These are phyloP conservation scores for Cyclospora cayetanensis DNA, from an alignment of 169 alveolate genomes.

Conservation along the genomic window DNA sequence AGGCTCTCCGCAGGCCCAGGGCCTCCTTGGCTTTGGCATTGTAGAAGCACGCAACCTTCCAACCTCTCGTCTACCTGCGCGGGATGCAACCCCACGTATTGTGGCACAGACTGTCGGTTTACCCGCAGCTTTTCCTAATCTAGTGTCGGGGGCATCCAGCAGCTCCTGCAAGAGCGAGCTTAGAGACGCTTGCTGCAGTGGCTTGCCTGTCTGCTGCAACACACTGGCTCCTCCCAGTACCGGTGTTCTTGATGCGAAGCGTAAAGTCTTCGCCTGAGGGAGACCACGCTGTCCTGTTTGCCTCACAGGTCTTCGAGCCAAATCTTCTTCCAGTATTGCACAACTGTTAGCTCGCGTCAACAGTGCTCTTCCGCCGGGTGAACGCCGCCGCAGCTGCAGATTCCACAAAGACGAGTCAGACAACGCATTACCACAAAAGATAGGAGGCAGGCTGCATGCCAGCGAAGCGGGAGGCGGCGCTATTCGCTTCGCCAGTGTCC, in stretches of 20 bases:
- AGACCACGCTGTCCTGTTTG: neutral
- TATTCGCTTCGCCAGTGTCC: constrained; percentile 35
- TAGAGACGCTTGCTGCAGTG: neutral
- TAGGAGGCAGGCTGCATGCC: constrained; percentile 49
- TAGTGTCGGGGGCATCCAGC: neutral
- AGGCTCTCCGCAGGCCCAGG: constrained; percentile 67
- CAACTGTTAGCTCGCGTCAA: neutral
- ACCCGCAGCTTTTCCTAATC: neutral
- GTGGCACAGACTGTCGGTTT: too few relatives aligned
- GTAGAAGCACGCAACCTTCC: neutral
- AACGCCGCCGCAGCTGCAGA: constrained; percentile 58
- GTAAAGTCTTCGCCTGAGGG: neutral
- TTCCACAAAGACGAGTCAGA: constrained; percentile 67
- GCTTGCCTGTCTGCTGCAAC: constrained; percentile 6
- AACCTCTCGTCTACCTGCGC: too few relatives aligned
- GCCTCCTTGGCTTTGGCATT: constrained; percentile 61
- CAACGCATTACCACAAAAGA: constrained; percentile 43
- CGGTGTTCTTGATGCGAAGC: neutral
- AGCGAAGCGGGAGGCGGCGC: constrained; percentile 36
- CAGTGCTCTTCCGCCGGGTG: constrained; percentile 17
- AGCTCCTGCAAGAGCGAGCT: neutral
- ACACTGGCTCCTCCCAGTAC: neutral
- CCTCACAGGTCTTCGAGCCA: neutral
- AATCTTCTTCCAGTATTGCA: too few relatives aligned
- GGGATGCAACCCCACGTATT: too few relatives aligned